These are phyloP conservation scores for Aspergillus brunneoviolaceus DNA, from an alignment of 2,329 filamentous ascomycete genomes.

Conservation along the genomic window DNA sequence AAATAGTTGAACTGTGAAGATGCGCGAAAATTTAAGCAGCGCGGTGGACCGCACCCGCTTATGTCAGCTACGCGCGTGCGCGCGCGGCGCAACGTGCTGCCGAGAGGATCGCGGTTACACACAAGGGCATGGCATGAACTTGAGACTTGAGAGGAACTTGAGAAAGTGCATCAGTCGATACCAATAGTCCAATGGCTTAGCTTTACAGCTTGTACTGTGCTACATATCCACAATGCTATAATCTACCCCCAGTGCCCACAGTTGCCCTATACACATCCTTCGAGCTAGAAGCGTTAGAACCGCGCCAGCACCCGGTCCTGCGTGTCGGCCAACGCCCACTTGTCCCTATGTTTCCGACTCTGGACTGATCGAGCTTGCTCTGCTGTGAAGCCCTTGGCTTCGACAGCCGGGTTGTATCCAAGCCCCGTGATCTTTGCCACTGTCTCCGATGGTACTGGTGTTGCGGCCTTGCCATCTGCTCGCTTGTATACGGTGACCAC, in stretches of 20 bases:
- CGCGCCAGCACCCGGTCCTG: constrained; percentile 71
- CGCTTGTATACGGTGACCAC: constrained; percentile 88
- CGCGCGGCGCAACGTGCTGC: background rate
- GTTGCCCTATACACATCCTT: background rate
- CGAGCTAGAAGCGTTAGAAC: constrained; percentile 59
- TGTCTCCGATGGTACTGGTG: constrained; percentile 59
- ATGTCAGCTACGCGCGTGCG: constrained; percentile 8
- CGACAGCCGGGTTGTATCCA: constrained; percentile 89
- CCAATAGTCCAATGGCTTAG: too few relatives aligned
- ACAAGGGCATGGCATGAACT: too few relatives aligned
- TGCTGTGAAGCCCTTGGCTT: constrained; percentile 83
- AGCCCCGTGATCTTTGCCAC: constrained; percentile 67
- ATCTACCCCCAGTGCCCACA: background rate
- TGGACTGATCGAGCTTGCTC: constrained; percentile 68
- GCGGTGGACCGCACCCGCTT: constrained; percentile 11
- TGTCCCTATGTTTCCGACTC: constrained; percentile 66
- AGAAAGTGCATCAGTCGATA: too few relatives aligned
- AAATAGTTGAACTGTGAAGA: constrained; percentile 18
- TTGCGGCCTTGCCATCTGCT: constrained; percentile 69
- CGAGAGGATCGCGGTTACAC: background rate
- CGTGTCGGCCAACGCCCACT: constrained; percentile 77
- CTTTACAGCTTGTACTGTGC: too few relatives aligned
- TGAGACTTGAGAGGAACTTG: too few relatives aligned
- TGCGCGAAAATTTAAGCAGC: constrained; percentile 22
- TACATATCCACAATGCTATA: background rate